Evolutionary conservation across 2,329 filamentous ascomycete species (phyloP).

Genomic region (Pseudocercospora pini-densiflorae): DNA sequence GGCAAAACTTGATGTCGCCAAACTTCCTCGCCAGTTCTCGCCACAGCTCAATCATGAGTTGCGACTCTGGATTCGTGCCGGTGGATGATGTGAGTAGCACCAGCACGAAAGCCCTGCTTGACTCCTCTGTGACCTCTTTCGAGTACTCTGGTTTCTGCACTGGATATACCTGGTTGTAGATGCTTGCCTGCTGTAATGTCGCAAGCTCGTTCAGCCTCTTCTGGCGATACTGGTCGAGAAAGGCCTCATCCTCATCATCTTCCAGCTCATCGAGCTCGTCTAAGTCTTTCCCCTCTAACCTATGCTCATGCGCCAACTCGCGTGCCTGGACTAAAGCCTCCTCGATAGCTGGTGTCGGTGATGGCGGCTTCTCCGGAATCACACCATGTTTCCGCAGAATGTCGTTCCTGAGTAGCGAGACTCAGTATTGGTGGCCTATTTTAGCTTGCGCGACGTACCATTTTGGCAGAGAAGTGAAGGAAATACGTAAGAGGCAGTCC

Average conservation of each 20-base stretch:
- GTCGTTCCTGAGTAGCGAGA: constrained; percentile 74
- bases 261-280: constrained; percentile 93
- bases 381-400: constrained; percentile 96
- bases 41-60: constrained; percentile 84
- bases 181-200: constrained; percentile 72
- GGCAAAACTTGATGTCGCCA: constrained; percentile 96
- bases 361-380: constrained; percentile 97
- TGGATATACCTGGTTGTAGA: constrained; percentile 91
- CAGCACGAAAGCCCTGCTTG: constrained; percentile 67
- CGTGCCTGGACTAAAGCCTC: constrained; percentile 87
- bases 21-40: constrained; percentile 80
- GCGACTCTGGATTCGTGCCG: constrained; percentile 82
- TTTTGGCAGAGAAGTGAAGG: constrained; percentile 2
- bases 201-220: constrained; percentile 85
- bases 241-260: constrained; percentile 92
- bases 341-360: constrained; percentile 93
- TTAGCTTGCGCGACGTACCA: constrained; percentile 6
- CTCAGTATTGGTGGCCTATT: constrained; percentile 23
- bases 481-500: constrained; percentile 19
- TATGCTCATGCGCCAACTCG: constrained; percentile 84
- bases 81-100: constrained; percentile 81
- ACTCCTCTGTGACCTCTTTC: constrained; percentile 89
- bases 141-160: constrained; percentile 93
- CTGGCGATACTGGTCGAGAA: constrained; percentile 83
- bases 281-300: constrained; percentile 90